Percentiles rank a stretch among this genome's conserved stretches.
Evolutionary conservation across 345 rosid species (phyloP).

Genomic region (Tarenaya hassleriana): DNA sequence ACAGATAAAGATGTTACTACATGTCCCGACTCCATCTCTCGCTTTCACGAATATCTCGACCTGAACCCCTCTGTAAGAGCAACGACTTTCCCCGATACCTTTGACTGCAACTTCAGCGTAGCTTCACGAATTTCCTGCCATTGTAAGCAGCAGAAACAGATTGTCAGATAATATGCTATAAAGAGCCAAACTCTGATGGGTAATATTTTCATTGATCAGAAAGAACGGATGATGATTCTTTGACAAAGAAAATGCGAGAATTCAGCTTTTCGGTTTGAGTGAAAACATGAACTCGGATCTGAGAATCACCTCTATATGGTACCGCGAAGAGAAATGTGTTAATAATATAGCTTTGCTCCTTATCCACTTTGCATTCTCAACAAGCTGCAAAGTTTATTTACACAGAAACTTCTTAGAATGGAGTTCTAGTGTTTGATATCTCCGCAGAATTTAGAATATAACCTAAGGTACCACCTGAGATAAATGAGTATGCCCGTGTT

Average conservation of each 20-base stretch:
- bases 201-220: too few species aligned
- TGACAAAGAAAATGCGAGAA: too few species aligned
- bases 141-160: slow-evolving; percentile 7
- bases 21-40: too few species aligned
- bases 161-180: too few species aligned
- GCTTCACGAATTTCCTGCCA: slow-evolving; percentile 82
- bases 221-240: too few species aligned
- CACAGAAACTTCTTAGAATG: neutral
- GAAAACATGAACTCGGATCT: slow-evolving; percentile 5
- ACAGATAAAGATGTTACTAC: too few species aligned
- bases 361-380: slow-evolving; percentile 84
- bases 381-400: slow-evolving; percentile 45
- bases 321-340: slow-evolving; percentile 92
- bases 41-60: slow-evolving; percentile 43
- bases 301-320: slow-evolving; percentile 63
- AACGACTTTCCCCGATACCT: slow-evolving; percentile 76
- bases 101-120: slow-evolving; percentile 62
- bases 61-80: slow-evolving; percentile 91
- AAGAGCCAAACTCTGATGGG: too few species aligned
- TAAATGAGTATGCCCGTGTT: slow-evolving; percentile 84
- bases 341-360: slow-evolving; percentile 63
- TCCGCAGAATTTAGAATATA: slow-evolving; percentile 1
- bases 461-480: slow-evolving; percentile 47
- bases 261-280: neutral
- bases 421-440: too few species aligned